Conservation (phyloP, 768 basidiomycete species). For the Amanita inopinata region DNA sequence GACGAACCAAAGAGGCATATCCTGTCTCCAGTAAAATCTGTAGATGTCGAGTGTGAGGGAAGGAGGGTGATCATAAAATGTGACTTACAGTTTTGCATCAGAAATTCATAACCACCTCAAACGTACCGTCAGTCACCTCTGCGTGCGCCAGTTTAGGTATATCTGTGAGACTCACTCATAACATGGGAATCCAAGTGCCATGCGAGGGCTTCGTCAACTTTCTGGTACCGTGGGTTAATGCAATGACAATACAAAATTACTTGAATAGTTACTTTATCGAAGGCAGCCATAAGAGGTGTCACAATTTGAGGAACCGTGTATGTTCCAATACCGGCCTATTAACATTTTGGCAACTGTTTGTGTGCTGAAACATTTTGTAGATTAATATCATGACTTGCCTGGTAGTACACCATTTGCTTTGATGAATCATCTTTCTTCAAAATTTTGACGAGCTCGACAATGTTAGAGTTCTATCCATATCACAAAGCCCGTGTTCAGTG, state of each 20-base stretch:
- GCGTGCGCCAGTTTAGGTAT: no score
- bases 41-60: neutral
- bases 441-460: slow-evolving; percentile 38
- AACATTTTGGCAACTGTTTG: no score
- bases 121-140: no score
- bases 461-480: slow-evolving; percentile 32
- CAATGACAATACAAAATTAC: neutral
- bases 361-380: no score
- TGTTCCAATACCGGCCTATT: slow-evolving; percentile 6
- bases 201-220: slow-evolving; percentile 2
- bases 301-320: slow-evolving; percentile 3
- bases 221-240: neutral
- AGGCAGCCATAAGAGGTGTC: neutral
- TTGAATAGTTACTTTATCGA: neutral
- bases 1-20: slow-evolving; percentile 4
- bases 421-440: slow-evolving; percentile 40
- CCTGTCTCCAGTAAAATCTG: neutral
- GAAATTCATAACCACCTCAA: slow-evolving; percentile 4
- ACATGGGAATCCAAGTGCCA: slow-evolving; percentile 3
- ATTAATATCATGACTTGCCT: slow-evolving; percentile 23
- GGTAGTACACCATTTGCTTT: slow-evolving; percentile 47
- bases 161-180: neutral
- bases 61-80: neutral
- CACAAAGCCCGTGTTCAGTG: neutral
- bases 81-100: slow-evolving; percentile 6